Base-by-base conservation (phyloP, 306 rosid species). In the Senna tora region DNA sequence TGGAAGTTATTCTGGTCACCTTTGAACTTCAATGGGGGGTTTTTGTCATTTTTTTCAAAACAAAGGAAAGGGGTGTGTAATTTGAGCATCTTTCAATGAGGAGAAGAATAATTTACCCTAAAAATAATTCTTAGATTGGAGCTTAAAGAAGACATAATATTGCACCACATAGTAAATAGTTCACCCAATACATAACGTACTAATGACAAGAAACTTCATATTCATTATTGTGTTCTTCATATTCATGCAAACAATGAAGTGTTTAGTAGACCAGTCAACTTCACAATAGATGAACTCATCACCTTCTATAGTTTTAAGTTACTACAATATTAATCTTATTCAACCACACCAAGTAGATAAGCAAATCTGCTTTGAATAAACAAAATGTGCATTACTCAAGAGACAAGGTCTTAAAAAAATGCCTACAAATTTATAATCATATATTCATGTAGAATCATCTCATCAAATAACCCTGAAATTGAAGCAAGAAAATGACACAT, bases 361-460 rank as follows among this genome's bases (percentile, higher is more conserved):
- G 38, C 50, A 34, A 47, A 39, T 59, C 56, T 54, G 45, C 43
- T 63, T 75, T 25, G 10, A 14, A 66, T 2, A 19, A 47, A 13
- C 28, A 47, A 1, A 56, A 32, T n/a, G 49, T 69, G 22, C 12
- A 42, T 45, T 13, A 19, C 53, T 32, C 47, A 56, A 49, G 69
- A 34, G 11, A 57, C 19, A 45, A 42, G 50, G 41, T 52, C 21
- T 14, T 55, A 13, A 42, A 65, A 8, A 15, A 64, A 20, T 60
- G 53, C 60, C 33, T 46, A 38, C 19, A 50, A 75, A 58, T 30
- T 43, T 64, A 19, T 42, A 34, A 33, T 21, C 39, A 34, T 45
- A 53, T 62, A 69, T 75, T 36, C n/a, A 34, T 45, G 34, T 28
- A 80, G 45, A 75, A 70, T 39, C 45, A 69, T 69, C 15, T 56